Evolutionary conservation across 306 rosid genomes (phyloP), one percentile per base, ranked within the genome.

Genomic region (Trifolium dubium): DNA sequence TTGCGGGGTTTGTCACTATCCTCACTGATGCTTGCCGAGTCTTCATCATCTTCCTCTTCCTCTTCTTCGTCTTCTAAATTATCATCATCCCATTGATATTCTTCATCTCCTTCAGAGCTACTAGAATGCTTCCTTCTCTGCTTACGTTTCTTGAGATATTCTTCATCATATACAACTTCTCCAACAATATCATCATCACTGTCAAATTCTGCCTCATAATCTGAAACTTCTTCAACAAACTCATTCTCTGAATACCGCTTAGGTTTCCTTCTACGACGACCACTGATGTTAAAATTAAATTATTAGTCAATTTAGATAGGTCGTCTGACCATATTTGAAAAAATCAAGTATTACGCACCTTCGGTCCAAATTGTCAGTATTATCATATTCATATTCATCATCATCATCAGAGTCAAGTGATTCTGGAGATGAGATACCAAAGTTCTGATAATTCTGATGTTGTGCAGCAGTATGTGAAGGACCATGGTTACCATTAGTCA

Each of bases 51-150:
- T 19, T 91, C 98, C 32, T 89, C 98, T 2, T 88, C 96, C 9
- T 93, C 98, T 37, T 94, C 97, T 58, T 91, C 99, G 40, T 95
- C 99, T 80, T 92, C 99, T n/a, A 86, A 83, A 81, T 92, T 89
- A 68, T 91, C 96, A 62, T 94, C 97, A 56, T 92, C 97, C 87
- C 92, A 85, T 66, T 69, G 87, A 81, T 95, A 86, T 83, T 95
- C 99, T 77, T 90, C 99, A 75, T 95, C 99, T 61, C 93, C 99
- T 84, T 95, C 99, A 58, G 99, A 95, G 82, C 98, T 89, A 85
- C 99, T 95, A 18, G 97, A 90, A 65, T 79, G 71, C 70, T 76
- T 92, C 88, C 85, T 87, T 84, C 86, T 92, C 83, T 90, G 92
- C 83, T 90, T 95, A 31, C 96, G 98, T 72, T 92, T 83, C 85